Conservation (phyloP, 208 protist genomes). For the Crithidia sp. region DNA sequence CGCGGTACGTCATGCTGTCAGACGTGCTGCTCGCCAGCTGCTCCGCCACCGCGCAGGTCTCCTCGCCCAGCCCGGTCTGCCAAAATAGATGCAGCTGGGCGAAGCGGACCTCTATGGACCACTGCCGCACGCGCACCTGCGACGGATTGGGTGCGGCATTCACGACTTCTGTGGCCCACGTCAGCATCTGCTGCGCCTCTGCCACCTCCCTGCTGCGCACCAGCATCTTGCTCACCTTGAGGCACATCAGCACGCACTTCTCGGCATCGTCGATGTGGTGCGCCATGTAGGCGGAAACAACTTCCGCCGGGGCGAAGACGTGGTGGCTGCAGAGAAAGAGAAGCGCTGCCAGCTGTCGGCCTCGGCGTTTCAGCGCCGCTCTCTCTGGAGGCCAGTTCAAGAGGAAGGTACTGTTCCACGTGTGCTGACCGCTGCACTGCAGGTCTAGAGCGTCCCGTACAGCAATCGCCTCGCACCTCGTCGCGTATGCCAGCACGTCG, state of each 20-base stretch:
- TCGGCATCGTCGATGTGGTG: conserved; percentile 63
- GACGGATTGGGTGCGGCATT: conserved; percentile 1
- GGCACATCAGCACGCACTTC: conserved; percentile 80
- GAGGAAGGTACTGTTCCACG: conserved; percentile 66
- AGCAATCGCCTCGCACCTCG: conserved; percentile 31
- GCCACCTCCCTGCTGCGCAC: background rate
- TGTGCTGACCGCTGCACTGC: conserved; percentile 41
- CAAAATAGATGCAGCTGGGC: conserved; percentile 54
- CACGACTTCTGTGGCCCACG: conserved; percentile 18
- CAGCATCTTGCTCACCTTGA: conserved; percentile 69
- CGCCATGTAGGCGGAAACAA: conserved; percentile 50
- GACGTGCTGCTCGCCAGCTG: conserved; percentile 33
- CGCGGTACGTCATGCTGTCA: conserved; percentile 31
- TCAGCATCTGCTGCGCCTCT: conserved; percentile 33
- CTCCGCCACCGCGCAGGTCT: conserved; percentile 22
- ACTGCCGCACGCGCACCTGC: background rate
- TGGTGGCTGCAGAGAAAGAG: conserved; percentile 65
- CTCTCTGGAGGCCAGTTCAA: conserved; percentile 29
- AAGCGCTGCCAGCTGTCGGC: conserved; percentile 47
- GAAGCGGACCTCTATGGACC: conserved; percentile 55
- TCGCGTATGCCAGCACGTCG: no score
- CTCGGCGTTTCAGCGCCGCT: conserved; percentile 19
- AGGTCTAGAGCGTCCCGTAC: conserved; percentile 47
- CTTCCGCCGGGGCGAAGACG: conserved; percentile 45
- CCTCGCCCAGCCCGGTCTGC: conserved; percentile 23